phyloP scores from a whole-genome alignment of 768 basidiomycete genomes.

The Suillus paluster region DNA sequence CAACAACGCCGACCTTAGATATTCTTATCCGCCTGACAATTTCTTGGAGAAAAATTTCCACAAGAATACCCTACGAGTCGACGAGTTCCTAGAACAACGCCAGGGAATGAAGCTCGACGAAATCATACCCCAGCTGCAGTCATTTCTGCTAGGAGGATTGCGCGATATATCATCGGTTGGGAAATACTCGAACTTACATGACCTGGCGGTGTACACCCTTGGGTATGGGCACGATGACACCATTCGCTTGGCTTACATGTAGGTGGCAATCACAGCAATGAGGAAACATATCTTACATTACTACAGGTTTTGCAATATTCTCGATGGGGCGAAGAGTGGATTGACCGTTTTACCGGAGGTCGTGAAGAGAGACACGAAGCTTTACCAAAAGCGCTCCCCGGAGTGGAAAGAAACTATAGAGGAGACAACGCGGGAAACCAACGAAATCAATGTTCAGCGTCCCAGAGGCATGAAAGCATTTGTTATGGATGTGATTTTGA shows the following conservation, averaged over 20 bases:
- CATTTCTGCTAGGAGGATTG: constrained; percentile 54
- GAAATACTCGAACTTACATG: constrained; percentile 59
- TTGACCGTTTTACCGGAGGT: constrained; percentile 43
- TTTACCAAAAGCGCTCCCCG: constrained; percentile 31
- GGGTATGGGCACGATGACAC: constrained; percentile 58
- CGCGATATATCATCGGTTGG: constrained; percentile 52
- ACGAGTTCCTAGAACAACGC: constrained; percentile 5
- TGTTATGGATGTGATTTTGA: constrained; percentile 36
- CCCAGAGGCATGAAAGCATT: constrained; percentile 18
- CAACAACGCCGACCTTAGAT: constrained; percentile 51
- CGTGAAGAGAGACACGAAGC: constrained; percentile 32
- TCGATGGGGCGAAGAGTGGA: constrained; percentile 69
- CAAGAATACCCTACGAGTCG: constrained; percentile 7
- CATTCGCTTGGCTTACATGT: constrained; percentile 59
- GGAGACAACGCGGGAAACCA: not conserved
- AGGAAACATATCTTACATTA: not conserved
- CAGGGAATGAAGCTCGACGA: not conserved
- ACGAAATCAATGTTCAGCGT: constrained; percentile 16
- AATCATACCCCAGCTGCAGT: constrained; percentile 45
- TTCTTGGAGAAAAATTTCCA: constrained; percentile 44
- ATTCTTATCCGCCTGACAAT: constrained; percentile 51
- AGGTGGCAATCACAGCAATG: constrained; percentile 21
- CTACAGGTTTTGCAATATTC: constrained; percentile 51
- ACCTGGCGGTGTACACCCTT: constrained; percentile 52
- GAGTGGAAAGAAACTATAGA: constrained; percentile 26